Percentiles rank a stretch among this genome's conserved stretches.
Evolutionary conservation across 164 flowering plant genomes (phyloP).

Genomic region (Chimonanthus salicifolius): DNA sequence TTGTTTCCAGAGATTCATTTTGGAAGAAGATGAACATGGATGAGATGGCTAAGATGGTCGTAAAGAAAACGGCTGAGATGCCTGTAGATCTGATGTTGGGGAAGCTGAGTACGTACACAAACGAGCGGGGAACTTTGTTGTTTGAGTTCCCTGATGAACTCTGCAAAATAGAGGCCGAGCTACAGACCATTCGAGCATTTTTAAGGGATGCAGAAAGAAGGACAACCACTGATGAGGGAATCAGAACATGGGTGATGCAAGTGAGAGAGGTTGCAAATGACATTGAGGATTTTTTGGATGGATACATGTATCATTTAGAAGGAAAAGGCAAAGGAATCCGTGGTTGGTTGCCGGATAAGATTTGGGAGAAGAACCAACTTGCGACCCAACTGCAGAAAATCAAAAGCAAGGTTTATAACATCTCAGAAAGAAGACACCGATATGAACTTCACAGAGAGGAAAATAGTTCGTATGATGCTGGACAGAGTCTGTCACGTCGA

Average conservation of each 20-base stretch:
- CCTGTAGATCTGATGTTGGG: too few species aligned
- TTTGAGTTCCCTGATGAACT: too few species aligned
- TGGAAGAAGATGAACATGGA: too few species aligned
- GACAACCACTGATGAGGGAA: not conserved
- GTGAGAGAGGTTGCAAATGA: not conserved
- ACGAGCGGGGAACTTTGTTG: too few species aligned
- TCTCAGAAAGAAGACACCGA: not conserved
- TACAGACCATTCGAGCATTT: conserved; percentile 6
- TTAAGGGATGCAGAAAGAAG: not conserved
- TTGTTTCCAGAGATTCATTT: too few species aligned
- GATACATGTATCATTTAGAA: not conserved
- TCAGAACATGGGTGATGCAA: not conserved
- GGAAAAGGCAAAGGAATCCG: not conserved
- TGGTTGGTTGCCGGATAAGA: too few species aligned
- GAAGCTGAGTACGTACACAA: too few species aligned
- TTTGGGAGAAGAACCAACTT: not conserved
- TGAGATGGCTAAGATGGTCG: too few species aligned
- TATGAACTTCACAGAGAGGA: not conserved
- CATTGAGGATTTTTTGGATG: conserved; percentile 1
- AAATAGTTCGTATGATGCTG: not conserved
- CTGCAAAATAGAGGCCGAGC: conserved; percentile 13
- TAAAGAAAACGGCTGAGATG: too few species aligned
- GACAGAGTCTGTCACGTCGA: not conserved
- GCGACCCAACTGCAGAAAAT: not conserved
- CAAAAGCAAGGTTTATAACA: not conserved